Percentiles rank a stretch among this genome's conserved stretches.
phyloP scores from a whole-genome alignment of 148 eudicot species.

The Dianthus caryophyllus region DNA sequence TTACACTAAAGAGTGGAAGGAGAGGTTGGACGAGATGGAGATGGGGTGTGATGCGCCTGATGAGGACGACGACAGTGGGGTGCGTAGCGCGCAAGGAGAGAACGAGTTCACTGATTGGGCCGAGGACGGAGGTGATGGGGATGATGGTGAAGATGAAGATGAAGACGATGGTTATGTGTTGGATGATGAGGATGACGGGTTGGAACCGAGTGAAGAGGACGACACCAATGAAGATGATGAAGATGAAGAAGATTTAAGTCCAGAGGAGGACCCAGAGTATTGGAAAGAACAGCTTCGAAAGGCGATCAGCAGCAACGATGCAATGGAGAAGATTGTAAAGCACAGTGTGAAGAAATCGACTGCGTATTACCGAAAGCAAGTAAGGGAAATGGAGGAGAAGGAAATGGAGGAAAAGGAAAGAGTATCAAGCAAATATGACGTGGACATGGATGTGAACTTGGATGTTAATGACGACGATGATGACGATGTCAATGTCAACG shows the following conservation, averaged over 20 bases:
- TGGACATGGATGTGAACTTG: too few species aligned
- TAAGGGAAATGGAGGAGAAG: constrained; percentile 33
- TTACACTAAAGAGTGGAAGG: constrained; percentile 95
- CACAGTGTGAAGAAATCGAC: constrained; percentile 37
- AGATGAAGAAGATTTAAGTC: constrained; percentile 41
- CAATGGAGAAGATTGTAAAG: constrained; percentile 68
- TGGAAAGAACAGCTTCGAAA: constrained; percentile 84
- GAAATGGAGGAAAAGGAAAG: background rate
- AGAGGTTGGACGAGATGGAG: constrained; percentile 88
- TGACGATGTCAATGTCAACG: too few species aligned
- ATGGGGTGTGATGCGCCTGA: constrained; percentile 97
- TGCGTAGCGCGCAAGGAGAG: constrained; percentile 21
- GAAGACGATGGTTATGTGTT: constrained; percentile 42
- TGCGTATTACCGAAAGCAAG: constrained; percentile 44
- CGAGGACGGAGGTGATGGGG: constrained; percentile 49
- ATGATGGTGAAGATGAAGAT: constrained; percentile 29
- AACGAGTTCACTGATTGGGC: constrained; percentile 64
- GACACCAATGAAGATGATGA: too few species aligned
- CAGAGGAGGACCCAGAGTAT: constrained; percentile 56
- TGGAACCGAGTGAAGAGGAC: constrained; percentile 37
- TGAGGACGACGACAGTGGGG: constrained; percentile 42
- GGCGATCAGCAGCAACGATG: constrained; percentile 63
- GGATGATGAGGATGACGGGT: constrained; percentile 30
- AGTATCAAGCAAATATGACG: background rate
- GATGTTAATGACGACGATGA: too few species aligned